phyloP scores from a whole-genome alignment of 352 stramenopile species.

The Elongisporangium senticosum region DNA sequence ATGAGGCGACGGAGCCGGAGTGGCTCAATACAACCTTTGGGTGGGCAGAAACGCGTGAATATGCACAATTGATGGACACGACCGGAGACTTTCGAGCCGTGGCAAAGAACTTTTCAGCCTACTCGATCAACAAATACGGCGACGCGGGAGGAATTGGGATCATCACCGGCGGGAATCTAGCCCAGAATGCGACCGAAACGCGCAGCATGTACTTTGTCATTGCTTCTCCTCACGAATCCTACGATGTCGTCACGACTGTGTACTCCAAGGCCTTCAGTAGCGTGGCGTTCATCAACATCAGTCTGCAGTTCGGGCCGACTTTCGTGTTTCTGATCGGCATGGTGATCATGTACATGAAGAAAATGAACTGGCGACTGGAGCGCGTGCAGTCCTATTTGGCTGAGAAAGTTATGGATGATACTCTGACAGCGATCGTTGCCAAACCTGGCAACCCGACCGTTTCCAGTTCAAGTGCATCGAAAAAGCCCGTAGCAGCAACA shows the following conservation, averaged over 20 bases:
- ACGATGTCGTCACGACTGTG: constrained; percentile 42
- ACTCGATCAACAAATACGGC: constrained; percentile 71
- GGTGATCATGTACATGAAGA: constrained; percentile 47
- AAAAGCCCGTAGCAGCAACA: background rate
- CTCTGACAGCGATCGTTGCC: background rate
- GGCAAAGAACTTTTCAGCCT: constrained; percentile 47
- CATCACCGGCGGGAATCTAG: constrained; percentile 56
- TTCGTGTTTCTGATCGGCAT: constrained; percentile 44
- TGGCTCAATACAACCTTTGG: constrained; percentile 61
- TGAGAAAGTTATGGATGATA: constrained; percentile 35
- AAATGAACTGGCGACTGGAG: constrained; percentile 81
- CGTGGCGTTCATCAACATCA: constrained; percentile 46
- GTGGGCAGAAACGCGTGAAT: constrained; percentile 56
- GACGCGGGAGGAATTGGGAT: constrained; percentile 51
- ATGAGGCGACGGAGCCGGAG: constrained; percentile 46
- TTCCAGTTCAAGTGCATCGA: background rate
- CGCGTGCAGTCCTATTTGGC: constrained; percentile 71
- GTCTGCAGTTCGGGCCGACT: constrained; percentile 41
- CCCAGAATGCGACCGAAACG: constrained; percentile 43
- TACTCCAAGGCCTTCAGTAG: constrained; percentile 83
- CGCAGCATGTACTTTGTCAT: constrained; percentile 85
- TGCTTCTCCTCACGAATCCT: constrained; percentile 48
- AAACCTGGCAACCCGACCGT: constrained; percentile 6
- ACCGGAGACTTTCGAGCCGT: constrained; percentile 59
- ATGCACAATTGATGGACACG: constrained; percentile 58